Evolutionary conservation across 2,329 filamentous ascomycete species (phyloP), one percentile per base, ranked within the genome.

Genomic region (Pyrenophora graminea): DNA sequence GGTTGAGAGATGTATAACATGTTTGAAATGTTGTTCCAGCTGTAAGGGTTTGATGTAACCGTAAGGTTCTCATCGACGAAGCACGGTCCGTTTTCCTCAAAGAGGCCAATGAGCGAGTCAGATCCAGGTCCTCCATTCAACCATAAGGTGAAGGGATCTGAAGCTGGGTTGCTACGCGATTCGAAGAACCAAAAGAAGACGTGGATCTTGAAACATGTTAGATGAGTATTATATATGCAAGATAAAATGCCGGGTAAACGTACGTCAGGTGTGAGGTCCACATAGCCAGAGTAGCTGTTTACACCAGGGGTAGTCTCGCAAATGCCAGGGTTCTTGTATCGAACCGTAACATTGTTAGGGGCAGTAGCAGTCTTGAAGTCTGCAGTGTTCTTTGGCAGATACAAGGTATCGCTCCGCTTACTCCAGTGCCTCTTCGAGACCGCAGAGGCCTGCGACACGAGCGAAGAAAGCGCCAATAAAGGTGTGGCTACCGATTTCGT

Each of bases 1-100:
- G 84, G 84, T 68, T 86, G 83, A 46, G 82, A 82, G 44, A 87
- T 74, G 69, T 85, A 86, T 8, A 87, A 72, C 69, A 87, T 73
- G 63, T 85, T 85, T 31, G 79, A 82, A 21, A 79, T 78, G 53
- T 84, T 79, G 59, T 79, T 84, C 82, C 82, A 87, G 7, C 79
- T 79, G 70, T 84, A 81, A 4, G 82, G 81, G 62, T 87, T 87
- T 64, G 74, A 72, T 4, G 45, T 48, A 12, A 57, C 46, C 0
- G 58, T 64, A n/a, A 63, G 40, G 12, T 64, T 59, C 6, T 62
- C 52, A 34, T 58, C 40, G 25, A 65, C 55, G 38, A 46, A 48
- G 45, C 62, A 64, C 23, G 65, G 57, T 8, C 62, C 61, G 4
- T 64, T 61, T 45, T 52, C 67, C 41, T 81, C 74, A 58, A 84